Conservation (phyloP, 2,329 filamentous ascomycete genomes). For the Claviceps monticola region DNA sequence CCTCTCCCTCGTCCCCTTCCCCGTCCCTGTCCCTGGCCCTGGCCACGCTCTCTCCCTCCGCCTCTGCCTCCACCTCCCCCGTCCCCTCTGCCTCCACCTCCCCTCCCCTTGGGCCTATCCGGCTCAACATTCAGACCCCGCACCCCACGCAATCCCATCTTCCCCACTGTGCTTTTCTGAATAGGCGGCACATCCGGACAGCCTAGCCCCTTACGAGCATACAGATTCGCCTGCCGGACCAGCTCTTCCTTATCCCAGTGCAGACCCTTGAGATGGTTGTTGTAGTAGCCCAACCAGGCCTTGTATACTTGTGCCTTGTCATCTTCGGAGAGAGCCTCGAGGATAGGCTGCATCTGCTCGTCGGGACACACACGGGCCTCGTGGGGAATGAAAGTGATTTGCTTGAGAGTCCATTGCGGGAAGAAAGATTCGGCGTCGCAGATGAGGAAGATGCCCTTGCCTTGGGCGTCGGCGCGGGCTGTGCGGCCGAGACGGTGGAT, state of each 20-base stretch:
- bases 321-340: constrained; percentile 28
- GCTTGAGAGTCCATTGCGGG: constrained; percentile 33
- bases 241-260: constrained; percentile 29
- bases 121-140: constrained; percentile 33
- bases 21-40: no score
- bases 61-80: neutral
- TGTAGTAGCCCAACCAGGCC: constrained; percentile 44
- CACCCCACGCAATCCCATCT: constrained; percentile 44
- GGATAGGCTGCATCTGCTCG: constrained; percentile 23
- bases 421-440: constrained; percentile 37
- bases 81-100: neutral
- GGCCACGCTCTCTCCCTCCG: neutral
- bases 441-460: constrained; percentile 48
- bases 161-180: constrained; percentile 32
- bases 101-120: constrained; percentile 20
- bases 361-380: constrained; percentile 30
- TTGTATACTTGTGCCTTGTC: constrained; percentile 37
- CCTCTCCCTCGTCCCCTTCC: no score
- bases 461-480: constrained; percentile 48
- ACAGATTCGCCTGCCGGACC: constrained; percentile 37
- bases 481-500: constrained; percentile 56
- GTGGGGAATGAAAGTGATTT: constrained; percentile 37
- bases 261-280: constrained; percentile 31
- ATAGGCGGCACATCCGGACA: constrained; percentile 32
- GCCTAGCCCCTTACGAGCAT: constrained; percentile 33